These are phyloP conservation scores for Echium plantagineum DNA, from an alignment of 257 asterid genomes.

Conservation along the genomic window DNA sequence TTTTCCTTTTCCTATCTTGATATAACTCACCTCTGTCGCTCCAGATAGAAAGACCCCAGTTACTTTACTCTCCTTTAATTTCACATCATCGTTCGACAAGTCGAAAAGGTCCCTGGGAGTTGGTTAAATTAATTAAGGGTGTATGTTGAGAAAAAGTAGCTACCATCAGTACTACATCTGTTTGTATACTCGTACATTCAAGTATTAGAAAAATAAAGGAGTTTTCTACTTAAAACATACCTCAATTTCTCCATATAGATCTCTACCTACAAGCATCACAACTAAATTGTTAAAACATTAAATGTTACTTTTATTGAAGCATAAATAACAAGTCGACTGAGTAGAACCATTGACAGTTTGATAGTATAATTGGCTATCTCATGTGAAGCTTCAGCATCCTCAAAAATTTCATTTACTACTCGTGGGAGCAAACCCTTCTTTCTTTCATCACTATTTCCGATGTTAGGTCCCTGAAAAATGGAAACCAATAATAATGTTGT, in stretches of 20 bases:
- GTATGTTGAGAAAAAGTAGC: not conserved
- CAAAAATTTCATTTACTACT: slow-evolving; percentile 62
- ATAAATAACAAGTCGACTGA: slow-evolving; percentile 1
- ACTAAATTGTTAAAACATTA: slow-evolving; percentile 2
- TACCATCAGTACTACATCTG: not conserved
- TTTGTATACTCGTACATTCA: too few species aligned
- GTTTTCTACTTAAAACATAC: slow-evolving; percentile 28
- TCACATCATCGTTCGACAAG: slow-evolving; percentile 64
- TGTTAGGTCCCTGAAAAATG: slow-evolving; percentile 54
- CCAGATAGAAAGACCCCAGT: slow-evolving; percentile 59
- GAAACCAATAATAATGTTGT: not conserved
- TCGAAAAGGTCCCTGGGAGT: slow-evolving; percentile 70
- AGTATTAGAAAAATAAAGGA: not conserved
- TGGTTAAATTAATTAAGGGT: not conserved
- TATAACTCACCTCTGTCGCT: slow-evolving; percentile 45
- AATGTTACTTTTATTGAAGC: slow-evolving; percentile 5
- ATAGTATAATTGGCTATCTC: slow-evolving; percentile 27
- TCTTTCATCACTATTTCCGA: slow-evolving; percentile 33
- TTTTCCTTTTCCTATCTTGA: not conserved
- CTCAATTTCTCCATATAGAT: slow-evolving; percentile 85
- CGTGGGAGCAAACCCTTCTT: slow-evolving; percentile 60
- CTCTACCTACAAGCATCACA: slow-evolving; percentile 54
- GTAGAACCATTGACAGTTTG: slow-evolving; percentile 64
- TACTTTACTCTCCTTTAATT: slow-evolving; percentile 61
- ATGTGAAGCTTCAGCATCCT: slow-evolving; percentile 32